Evolutionary conservation across 2,329 filamentous ascomycete genomes (phyloP).

Genomic region (Sarocladiaceae sp.): DNA sequence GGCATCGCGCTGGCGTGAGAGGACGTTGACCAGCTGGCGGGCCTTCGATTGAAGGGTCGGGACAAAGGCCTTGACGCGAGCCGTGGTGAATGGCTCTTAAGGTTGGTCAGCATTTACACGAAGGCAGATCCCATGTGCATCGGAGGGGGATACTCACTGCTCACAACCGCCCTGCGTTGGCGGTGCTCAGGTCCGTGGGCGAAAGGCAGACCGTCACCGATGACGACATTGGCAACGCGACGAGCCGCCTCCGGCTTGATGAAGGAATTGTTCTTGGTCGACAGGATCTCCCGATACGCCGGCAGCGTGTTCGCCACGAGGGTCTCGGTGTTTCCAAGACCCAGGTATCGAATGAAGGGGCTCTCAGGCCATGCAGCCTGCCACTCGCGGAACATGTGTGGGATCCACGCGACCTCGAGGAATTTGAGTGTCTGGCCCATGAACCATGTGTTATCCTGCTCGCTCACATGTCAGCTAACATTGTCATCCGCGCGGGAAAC

Average conservation of each 20-base stretch:
- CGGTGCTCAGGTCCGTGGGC: conserved; percentile 29
- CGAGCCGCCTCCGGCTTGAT: conserved; percentile 20
- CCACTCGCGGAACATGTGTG: conserved; percentile 17
- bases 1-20: conserved; percentile 9
- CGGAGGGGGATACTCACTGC: conserved; percentile 14
- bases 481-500: background rate
- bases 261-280: conserved; percentile 20
- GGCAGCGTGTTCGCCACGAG: conserved; percentile 15
- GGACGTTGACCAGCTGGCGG: conserved; percentile 19
- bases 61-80: conserved; percentile 20
- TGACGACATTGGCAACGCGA: conserved; percentile 18
- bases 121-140: background rate
- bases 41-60: conserved; percentile 28
- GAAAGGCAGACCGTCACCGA: conserved; percentile 27
- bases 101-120: background rate
- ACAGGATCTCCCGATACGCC: conserved; percentile 18
- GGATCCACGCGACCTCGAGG: conserved; percentile 20
- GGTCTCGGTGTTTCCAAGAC: conserved; percentile 14
- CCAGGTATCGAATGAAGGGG: conserved; percentile 16
- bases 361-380: conserved; percentile 17
- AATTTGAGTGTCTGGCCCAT: conserved; percentile 33
- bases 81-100: conserved; percentile 23
- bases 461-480: background rate
- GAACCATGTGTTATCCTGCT: conserved; percentile 30
- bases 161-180: conserved; percentile 26